Base-by-base conservation (phyloP, 208 protist genomes). In the Vickermania ingenoplastis region DNA sequence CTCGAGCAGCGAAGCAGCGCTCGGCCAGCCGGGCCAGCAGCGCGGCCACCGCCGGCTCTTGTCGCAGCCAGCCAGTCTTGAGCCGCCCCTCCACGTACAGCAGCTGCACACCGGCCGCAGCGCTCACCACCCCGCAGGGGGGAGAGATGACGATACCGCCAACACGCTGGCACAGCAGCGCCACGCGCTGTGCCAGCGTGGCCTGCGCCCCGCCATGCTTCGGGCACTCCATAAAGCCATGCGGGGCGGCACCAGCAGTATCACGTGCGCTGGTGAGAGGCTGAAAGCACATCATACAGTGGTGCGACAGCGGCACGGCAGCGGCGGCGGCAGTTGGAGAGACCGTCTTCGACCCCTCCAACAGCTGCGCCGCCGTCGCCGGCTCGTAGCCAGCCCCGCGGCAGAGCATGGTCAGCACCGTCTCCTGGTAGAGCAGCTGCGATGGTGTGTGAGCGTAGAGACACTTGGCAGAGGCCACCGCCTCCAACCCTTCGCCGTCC, bases 201-300 rank as follows among this genome's bases (percentile, higher is more conserved):
- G 71, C 31, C 23, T 75, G 71, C n/a, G n/a, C n/a, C 14, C 74
- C 72, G 1, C 59, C 31, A 1, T 91, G 69, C 67, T 94, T 77
- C 2, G 83, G 83, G 57, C 87, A 94, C 25, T 86, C 71, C 31
- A 79, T 57, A 50, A 80, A 84, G 41, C 70, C 53, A 65, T 94
- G 87, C 2, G 23, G 7, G 36, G 36, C 7, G n/a, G n/a, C n/a
- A n/a, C n/a, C n/a, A n/a, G n/a, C n/a, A n/a, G n/a, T n/a, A 45
- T 45, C 36, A 17, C 17, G 7, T 17, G 11, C 17, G 11, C 11
- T 7, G 11, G 36, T 45, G 11, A 45, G 26, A 22, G 57, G 11
- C 7, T 84, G 65, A 56, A 89, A 88, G 61, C 87, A 94, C 1
- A 91, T 7, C 4, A 89, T 59, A 57, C 87, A 94, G 66, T 58